Evolutionary conservation across 2,329 filamentous ascomycete species (phyloP).

Genomic region (Rutstroemia sp.): DNA sequence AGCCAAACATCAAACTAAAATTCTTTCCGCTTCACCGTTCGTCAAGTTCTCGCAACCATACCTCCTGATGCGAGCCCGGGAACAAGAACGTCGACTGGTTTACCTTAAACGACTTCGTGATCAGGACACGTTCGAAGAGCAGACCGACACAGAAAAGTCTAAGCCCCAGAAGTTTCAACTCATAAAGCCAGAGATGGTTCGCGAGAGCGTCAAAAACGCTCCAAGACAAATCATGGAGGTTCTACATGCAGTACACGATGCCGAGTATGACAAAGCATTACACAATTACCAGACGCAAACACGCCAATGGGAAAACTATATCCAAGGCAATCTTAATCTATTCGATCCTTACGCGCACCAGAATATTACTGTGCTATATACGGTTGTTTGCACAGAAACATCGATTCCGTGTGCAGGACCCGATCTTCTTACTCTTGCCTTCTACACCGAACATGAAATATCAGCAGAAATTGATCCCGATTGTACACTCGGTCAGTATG

Average conservation of each 20-base stretch:
- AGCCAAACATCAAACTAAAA: slow-evolving; percentile 83
- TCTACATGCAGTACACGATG: slow-evolving; percentile 88
- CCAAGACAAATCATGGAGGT: slow-evolving; percentile 88
- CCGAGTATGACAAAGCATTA: slow-evolving; percentile 90
- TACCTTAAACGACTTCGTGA: slow-evolving; percentile 79
- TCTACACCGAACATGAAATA: slow-evolving; percentile 83
- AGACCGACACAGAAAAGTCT: slow-evolving; percentile 50
- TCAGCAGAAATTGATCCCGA: slow-evolving; percentile 64
- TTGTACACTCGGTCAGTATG: slow-evolving; percentile 88
- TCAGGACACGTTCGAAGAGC: slow-evolving; percentile 56
- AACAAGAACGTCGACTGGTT: slow-evolving; percentile 77
- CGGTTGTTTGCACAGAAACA: slow-evolving; percentile 85
- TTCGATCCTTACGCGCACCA: slow-evolving; percentile 96
- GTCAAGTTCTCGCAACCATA: slow-evolving; percentile 94
- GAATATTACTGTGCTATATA: slow-evolving; percentile 91
- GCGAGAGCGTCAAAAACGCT: slow-evolving; percentile 70
- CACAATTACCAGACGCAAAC: slow-evolving; percentile 94
- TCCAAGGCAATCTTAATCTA: slow-evolving; percentile 77
- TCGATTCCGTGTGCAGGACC: slow-evolving; percentile 91
- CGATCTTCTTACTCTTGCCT: slow-evolving; percentile 80
- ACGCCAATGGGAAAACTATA: slow-evolving; percentile 91
- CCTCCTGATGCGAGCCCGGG: slow-evolving; percentile 81
- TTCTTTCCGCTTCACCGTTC: slow-evolving; percentile 91
- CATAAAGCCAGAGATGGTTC: slow-evolving; percentile 93
- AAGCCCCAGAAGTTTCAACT: slow-evolving; percentile 74